Evolutionary conservation across 2,329 filamentous ascomycete species (phyloP), one percentile per base, ranked within the genome.

Genomic region (Orbilia quercus): DNA sequence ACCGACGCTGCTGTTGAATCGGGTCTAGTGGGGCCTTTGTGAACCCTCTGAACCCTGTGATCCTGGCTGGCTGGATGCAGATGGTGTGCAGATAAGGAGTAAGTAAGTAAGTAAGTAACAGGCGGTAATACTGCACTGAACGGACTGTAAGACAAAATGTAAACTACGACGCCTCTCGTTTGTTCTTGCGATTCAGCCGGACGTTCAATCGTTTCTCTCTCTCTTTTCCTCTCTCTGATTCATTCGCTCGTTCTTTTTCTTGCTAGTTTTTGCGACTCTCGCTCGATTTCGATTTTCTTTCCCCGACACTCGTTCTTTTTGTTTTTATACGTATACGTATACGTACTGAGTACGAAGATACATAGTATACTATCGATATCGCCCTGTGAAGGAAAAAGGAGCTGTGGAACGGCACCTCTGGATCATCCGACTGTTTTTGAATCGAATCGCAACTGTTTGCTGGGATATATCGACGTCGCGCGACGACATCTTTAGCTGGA

Each of bases 11-110:
- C 23, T 1, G 31, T 63, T 64, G 42, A 54, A 54, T 72, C 36
- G 51, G 67, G 67, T 16, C 48, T 72, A 72, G 67, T 54, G 18
- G 44, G 25, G 31, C 48, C 20, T 70, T 48, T n/a, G n/a, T n/a
- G n/a, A n/a, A n/a, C n/a, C n/a, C n/a, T n/a, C n/a, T n/a, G n/a
- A n/a, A n/a, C n/a, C n/a, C n/a, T n/a, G n/a, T n/a, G n/a, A n/a
- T n/a, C 9, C 5, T 31, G 28, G 65, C 53, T 42, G 53, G 59
- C 59, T 53, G 67, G 59, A 72, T 64, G 67, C 58, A n/a, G n/a
- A n/a, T n/a, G 59, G 60, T 22, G 45, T 65, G 47, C 67, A 59
- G 67, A 72, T 72, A 72, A 72, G 67, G 67, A 72, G 67, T 22
- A 51, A 64, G 58, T n/a, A n/a, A n/a, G n/a, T n/a, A n/a, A n/a